These are phyloP conservation scores for Pseudogymnoascus sp. DNA, from an alignment of 2,329 filamentous ascomycete genomes.

Conservation along the genomic window DNA sequence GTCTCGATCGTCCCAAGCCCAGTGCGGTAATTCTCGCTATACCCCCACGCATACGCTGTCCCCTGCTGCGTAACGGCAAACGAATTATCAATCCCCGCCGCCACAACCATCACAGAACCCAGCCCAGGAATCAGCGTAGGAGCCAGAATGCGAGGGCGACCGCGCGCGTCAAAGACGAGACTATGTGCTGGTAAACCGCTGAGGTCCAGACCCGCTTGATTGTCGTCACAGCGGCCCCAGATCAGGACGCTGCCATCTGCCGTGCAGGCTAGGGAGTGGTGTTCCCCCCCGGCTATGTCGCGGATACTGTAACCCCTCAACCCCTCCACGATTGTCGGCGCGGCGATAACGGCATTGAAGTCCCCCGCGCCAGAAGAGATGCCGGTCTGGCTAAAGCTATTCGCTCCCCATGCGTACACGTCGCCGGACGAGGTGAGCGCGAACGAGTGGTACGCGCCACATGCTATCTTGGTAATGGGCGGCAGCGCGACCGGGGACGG, in stretches of 20 bases:
- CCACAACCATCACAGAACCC: slow-evolving; percentile 48
- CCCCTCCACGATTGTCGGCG: slow-evolving; percentile 57
- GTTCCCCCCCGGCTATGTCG: slow-evolving; percentile 62
- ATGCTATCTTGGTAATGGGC: slow-evolving; percentile 34
- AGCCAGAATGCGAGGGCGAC: slow-evolving; percentile 61
- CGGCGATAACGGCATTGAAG: slow-evolving; percentile 61
- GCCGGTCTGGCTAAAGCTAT: slow-evolving; percentile 79
- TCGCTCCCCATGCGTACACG: slow-evolving; percentile 77
- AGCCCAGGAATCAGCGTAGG: slow-evolving; percentile 53
- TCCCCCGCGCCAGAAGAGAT: slow-evolving; percentile 55
- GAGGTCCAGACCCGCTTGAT: slow-evolving; percentile 50
- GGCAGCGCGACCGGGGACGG: slow-evolving; percentile 28
- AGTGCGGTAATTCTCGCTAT: slow-evolving; percentile 72
- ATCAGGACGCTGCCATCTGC: slow-evolving; percentile 48
- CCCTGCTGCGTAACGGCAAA: slow-evolving; percentile 63
- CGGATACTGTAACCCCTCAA: slow-evolving; percentile 56
- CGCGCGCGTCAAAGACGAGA: slow-evolving; percentile 55
- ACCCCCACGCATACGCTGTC: slow-evolving; percentile 71
- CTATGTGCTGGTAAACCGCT: slow-evolving; percentile 48
- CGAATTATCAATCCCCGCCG: slow-evolving; percentile 64
- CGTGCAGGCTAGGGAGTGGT: slow-evolving; percentile 64
- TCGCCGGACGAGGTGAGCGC: slow-evolving; percentile 59
- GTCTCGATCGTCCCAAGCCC: slow-evolving; percentile 71
- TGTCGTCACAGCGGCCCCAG: slow-evolving; percentile 51
- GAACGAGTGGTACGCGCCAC: slow-evolving; percentile 75